Evolutionary conservation across 1,284 basidiomycete species (phyloP), one percentile per base, ranked within the genome.

Genomic region (Rhodotorula sp.): DNA sequence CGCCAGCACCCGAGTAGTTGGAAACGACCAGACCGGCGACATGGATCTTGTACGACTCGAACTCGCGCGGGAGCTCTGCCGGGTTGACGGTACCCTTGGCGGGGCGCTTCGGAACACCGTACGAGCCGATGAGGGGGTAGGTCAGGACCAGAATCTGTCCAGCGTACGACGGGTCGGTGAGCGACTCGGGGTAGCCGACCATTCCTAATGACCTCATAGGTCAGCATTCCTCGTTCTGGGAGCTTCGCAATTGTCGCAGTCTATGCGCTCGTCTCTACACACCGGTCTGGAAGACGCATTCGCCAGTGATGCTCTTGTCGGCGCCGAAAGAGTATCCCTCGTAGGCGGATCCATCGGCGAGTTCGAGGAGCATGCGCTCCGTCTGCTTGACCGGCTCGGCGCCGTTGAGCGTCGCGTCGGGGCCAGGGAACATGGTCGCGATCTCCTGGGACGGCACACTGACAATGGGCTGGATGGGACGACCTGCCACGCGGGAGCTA

Each of bases 231-330:
- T 54, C 34, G n/a, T 18, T 43, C n/a, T 69, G 43, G 10, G 23
- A 26, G 5, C 49, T 21, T 58, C 65, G 34, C 67, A 12, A 14
- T 5, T 14, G 12, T 14, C 39, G 10, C 8, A 12, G 39, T 8
- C 39, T 43, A 43, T 2, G 39, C 52, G 58, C 7, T 39, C n/a
- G 5, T 1, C 5, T 31, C 3, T 20, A 56, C 70, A 29, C 80
- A 97, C 96, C 96, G 67, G 97, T 99, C 85, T 98, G 96, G 85
- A 99, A 99, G 80, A 99, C 97, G 82, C 96, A 98, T 87, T 99
- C 97, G 79, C 97, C 97, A 29, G 94, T 87, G 64, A 97, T 86
- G 82, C 92, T 95, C 85, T 93, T 96, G 67, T 87, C 87, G 5
- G 93, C 93, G 79, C 97, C 97, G 80, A 99, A 99, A 81, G 91